These are phyloP conservation scores for Stevia rebaudiana DNA, from an alignment of 140 eudicot species.

Conservation along the genomic window DNA sequence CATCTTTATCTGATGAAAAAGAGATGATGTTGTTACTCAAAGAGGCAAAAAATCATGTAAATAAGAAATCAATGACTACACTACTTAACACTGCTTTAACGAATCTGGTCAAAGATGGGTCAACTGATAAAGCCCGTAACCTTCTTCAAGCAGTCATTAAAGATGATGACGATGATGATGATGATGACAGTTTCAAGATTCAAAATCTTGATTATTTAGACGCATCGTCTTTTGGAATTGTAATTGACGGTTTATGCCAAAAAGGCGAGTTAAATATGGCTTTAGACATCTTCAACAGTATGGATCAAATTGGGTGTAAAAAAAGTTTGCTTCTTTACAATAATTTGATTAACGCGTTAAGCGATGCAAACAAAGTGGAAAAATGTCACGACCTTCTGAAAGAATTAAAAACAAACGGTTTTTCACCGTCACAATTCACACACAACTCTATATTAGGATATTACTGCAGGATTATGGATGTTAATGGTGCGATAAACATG, in stretches of 20 bases:
- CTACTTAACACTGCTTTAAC: conserved; percentile 43
- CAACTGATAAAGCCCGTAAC: conserved; percentile 43
- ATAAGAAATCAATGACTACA: conserved; percentile 27
- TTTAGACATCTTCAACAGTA: conserved; percentile 45
- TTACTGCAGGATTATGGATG: conserved; percentile 59
- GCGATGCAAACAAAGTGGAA: conserved; percentile 51
- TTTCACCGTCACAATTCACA: conserved; percentile 72
- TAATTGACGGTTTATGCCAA: conserved; percentile 54
- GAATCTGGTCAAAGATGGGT: conserved; percentile 43
- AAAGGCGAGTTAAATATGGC: conserved; percentile 53
- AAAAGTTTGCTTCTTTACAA: conserved; percentile 55
- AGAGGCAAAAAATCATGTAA: conserved; percentile 28
- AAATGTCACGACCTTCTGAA: conserved; percentile 58
- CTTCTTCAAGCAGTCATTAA: conserved; percentile 34
- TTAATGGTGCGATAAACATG: conserved; percentile 46
- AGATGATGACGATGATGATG: conserved; percentile 10
- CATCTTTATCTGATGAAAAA: conserved; percentile 38
- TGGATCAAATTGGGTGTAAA: conserved; percentile 49
- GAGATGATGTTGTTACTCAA: conserved; percentile 44
- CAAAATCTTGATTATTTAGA: conserved; percentile 30
- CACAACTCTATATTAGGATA: conserved; percentile 71
- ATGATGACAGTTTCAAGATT: conserved; percentile 10
- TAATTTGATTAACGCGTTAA: conserved; percentile 51
- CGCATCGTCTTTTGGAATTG: conserved; percentile 47
- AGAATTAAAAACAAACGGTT: conserved; percentile 53